Conservation (phyloP, 768 basidiomycete species). For the Lepiota venenata region DNA sequence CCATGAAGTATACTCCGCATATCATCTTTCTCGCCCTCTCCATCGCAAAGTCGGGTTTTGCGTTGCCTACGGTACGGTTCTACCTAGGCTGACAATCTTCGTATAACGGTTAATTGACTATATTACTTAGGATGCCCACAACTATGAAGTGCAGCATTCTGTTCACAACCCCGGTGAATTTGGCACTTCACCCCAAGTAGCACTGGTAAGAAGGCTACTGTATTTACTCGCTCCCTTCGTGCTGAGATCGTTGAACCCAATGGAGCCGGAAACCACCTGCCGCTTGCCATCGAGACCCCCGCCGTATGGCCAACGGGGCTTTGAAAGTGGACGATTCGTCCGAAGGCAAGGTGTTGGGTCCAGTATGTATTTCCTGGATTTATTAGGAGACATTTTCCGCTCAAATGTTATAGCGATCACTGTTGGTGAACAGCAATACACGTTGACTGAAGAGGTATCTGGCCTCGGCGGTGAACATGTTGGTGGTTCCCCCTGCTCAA, state of each 20-base stretch:
- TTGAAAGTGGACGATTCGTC: not conserved
- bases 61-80: not conserved
- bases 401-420: not conserved
- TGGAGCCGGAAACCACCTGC: too few species aligned
- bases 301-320: too few species aligned
- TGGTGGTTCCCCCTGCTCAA: not conserved
- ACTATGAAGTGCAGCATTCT: too few species aligned
- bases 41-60: not conserved
- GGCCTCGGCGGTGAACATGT: not conserved
- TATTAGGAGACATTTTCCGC: not conserved
- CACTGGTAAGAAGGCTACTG: too few species aligned
- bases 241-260: too few species aligned
- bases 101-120: not conserved
- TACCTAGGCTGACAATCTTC: too few species aligned
- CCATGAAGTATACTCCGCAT: not conserved
- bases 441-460: not conserved
- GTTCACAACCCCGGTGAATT: not conserved
- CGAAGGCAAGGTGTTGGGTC: not conserved
- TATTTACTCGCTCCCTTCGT: too few species aligned
- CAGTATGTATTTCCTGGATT: not conserved
- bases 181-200: too few species aligned
- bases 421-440: not conserved
- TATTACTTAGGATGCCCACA: not conserved
- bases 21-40: conserved; percentile 1
- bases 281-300: too few species aligned